Base-by-base conservation (phyloP, 2,329 filamentous ascomycete genomes). In the Lachnum nothofagi region DNA sequence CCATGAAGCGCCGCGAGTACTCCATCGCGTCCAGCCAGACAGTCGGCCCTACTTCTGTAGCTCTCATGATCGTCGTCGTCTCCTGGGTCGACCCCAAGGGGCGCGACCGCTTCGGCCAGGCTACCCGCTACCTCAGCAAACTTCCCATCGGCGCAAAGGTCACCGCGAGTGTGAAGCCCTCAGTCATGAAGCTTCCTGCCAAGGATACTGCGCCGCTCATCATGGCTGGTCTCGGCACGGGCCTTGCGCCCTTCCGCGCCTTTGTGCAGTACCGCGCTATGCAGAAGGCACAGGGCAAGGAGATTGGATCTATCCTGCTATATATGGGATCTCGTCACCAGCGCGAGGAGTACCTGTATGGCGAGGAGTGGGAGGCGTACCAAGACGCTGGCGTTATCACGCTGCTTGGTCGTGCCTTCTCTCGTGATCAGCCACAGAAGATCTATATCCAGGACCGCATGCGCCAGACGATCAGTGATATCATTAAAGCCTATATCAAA, bases 391-490 rank as follows among this genome's bases (percentile, higher is more conserved):
- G 93, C 44, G 88, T 98, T 61, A 91, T 98, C 67, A 98, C 93
- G 0, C 79, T 95, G 35, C 81, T 98, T 43, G 93, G 93, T 44
- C 83, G 88, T 44, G 93, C 93, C 37, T 98, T 98, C 77, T 95
- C 88, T 51, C 86, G 93, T 67, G 93, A 98, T 67, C 93, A 98
- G 78, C 86, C 88, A 14, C 79, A 96, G 74, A 98, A 98, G 83
- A 95, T 98, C 58, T 98, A 98, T 72, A 98, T 98, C 65, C 93
- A 98, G 75, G 93, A 98, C 68, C 82, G 91, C 58, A 98, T 98
- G 93, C 79, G 93, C 49, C 79, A 97, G 78, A 89, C 85, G 0
- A 72, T 97, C 51, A 72, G 75, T 38, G 84, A 93, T 54, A 94
- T 98, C 56, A 78, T 89, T 50, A 75, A 90, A 70, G 86, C 90